phyloP scores from a whole-genome alignment of 306 rosid species.

The Cotoneaster glaucophyllus region DNA sequence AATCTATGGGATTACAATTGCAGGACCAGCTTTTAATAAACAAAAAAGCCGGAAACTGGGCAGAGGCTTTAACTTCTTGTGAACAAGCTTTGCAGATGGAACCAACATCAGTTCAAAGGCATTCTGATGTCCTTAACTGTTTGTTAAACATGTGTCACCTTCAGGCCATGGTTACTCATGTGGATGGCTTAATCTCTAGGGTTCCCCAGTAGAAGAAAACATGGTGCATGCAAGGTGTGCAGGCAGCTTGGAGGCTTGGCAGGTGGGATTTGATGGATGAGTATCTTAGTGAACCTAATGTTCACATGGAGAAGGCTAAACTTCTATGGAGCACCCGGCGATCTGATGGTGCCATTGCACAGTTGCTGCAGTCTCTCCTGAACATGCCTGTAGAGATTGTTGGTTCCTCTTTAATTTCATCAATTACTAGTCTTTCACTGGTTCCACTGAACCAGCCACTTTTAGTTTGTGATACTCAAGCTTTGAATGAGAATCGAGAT shows the following conservation, averaged over 20 bases:
- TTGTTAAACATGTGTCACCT: conserved; percentile 95
- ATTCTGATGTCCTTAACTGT: conserved; percentile 92
- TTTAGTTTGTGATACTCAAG: conserved; percentile 57
- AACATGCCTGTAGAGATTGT: conserved; percentile 77
- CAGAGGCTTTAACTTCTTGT: conserved; percentile 84
- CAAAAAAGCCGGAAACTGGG: conserved; percentile 95
- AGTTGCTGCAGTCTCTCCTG: conserved; percentile 79
- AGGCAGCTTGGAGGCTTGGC: conserved; percentile 99
- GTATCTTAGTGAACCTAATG: conserved; percentile 80
- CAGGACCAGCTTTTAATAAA: conserved; percentile 84
- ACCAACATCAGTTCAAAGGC: conserved; percentile 83
- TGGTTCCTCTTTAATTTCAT: conserved; percentile 71
- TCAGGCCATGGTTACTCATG: conserved; percentile 97
- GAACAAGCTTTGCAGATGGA: conserved; percentile 99
- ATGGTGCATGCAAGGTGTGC: conserved; percentile 99
- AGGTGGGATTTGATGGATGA: conserved; percentile 99
- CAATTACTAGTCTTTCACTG: conserved; percentile 82
- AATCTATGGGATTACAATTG: conserved; percentile 65
- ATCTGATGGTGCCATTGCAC: conserved; percentile 89
- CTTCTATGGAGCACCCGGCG: conserved; percentile 91
- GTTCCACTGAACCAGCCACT: conserved; percentile 61
- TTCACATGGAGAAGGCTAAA: conserved; percentile 87
- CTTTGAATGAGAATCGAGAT: conserved; percentile 60
- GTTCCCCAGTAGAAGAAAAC: conserved; percentile 81
- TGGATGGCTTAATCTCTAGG: conserved; percentile 88